Evolutionary conservation across 306 rosid genomes (phyloP).

Genomic region (Ormosia emarginata): DNA sequence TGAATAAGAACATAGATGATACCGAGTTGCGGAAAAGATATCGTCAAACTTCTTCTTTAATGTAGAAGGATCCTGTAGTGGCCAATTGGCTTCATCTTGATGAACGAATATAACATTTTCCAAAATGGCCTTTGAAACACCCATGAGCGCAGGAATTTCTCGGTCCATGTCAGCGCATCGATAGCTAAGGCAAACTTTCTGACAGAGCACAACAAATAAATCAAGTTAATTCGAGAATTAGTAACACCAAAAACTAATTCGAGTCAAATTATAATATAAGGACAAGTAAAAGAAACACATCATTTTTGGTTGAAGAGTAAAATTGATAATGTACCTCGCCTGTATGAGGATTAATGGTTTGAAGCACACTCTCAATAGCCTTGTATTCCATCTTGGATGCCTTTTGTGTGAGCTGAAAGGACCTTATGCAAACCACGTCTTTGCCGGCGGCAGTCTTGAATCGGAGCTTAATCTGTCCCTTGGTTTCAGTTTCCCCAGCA

Average conservation of each 20-base stretch:
- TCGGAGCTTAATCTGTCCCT: conserved; percentile 93
- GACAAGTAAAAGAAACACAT: background rate
- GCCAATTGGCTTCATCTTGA: conserved; percentile 99
- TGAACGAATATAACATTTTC: conserved; percentile 94
- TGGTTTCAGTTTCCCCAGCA: conserved; percentile 93
- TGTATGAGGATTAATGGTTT: conserved; percentile 85
- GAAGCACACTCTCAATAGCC: conserved; percentile 95
- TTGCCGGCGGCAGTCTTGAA: conserved; percentile 85
- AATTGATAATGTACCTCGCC: conserved; percentile 57
- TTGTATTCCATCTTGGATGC: conserved; percentile 95
- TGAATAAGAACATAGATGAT: conserved; percentile 10
- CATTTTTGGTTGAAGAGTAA: background rate
- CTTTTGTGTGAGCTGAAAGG: conserved; percentile 91
- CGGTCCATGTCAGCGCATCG: conserved; percentile 96
- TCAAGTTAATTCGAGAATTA: background rate
- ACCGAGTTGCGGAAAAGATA: conserved; percentile 95
- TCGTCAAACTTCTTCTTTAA: conserved; percentile 92
- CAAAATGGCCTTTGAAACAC: conserved; percentile 90
- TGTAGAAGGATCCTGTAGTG: conserved; percentile 95
- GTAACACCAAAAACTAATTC: background rate
- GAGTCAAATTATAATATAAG: background rate
- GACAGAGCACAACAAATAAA: conserved; percentile 15
- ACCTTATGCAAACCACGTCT: conserved; percentile 87
- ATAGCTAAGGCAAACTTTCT: conserved; percentile 94
- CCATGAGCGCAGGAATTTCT: conserved; percentile 92